Conservation (phyloP, 495 filamentous ascomycete genomes). For the Penicillium pulvis region DNA sequence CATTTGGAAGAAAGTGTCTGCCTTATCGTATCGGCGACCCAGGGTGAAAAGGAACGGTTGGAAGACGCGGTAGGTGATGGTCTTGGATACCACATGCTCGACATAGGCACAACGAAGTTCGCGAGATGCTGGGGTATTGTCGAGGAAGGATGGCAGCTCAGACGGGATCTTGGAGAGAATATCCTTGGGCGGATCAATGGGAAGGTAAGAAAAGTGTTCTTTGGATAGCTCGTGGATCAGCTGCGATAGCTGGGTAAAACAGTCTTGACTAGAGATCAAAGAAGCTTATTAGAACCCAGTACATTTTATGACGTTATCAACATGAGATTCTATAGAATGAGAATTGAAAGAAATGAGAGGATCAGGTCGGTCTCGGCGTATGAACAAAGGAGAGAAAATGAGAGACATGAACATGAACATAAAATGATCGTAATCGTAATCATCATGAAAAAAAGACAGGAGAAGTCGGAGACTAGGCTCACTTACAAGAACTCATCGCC, state of each 20-base stretch:
- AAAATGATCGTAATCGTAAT: background rate
- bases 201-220: conserved; percentile 59
- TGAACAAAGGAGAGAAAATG: conserved; percentile 23
- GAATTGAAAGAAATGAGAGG: conserved; percentile 22
- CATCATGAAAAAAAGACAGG: conserved; percentile 14
- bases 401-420: conserved; percentile 21
- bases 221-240: conserved; percentile 60
- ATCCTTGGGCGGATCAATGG: conserved; percentile 56
- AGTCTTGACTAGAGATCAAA: conserved; percentile 52
- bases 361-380: conserved; percentile 18
- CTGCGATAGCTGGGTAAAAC: conserved; percentile 57
- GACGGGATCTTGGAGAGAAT: conserved; percentile 55
- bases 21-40: conserved; percentile 62
- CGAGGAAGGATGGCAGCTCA: conserved; percentile 58
- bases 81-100: conserved; percentile 60
- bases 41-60: conserved; percentile 66
- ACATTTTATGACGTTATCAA: conserved; percentile 43
- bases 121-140: conserved; percentile 52
- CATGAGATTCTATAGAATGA: conserved; percentile 37
- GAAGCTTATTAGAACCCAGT: conserved; percentile 46
- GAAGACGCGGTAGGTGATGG: conserved; percentile 63
- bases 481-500: conserved; percentile 68
- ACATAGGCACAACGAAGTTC: conserved; percentile 62
- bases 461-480: conserved; percentile 30
- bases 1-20: conserved; percentile 62